Conservation (phyloP, 371 early-diverging fungal species). For the Haplosporangium sp. region DNA sequence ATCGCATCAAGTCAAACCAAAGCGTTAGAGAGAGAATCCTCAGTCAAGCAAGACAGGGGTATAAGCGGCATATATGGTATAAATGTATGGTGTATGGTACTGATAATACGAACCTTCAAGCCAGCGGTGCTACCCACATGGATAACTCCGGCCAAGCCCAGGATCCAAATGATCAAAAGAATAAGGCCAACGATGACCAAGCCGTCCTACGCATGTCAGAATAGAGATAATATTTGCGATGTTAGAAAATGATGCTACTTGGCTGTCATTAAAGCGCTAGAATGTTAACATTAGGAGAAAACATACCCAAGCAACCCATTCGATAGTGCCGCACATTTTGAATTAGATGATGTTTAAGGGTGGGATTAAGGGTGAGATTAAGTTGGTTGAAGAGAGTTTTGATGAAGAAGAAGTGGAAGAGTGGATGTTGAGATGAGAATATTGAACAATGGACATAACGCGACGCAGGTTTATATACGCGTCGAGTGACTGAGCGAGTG, state of each 20-base stretch:
- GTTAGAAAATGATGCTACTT: neutral
- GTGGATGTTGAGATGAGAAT: neutral
- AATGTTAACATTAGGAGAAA: neutral
- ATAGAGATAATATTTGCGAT: neutral
- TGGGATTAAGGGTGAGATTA: too few species aligned
- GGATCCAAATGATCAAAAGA: slow-evolving; percentile 39
- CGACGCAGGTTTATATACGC: slow-evolving; percentile 2
- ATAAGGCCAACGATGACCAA: slow-evolving; percentile 42
- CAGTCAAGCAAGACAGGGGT: too few species aligned
- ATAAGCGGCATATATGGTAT: too few species aligned
- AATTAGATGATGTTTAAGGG: slow-evolving; percentile 1
- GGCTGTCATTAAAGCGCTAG: neutral
- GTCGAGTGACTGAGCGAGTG: neutral
- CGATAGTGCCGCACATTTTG: slow-evolving; percentile 36
- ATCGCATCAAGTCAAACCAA: neutral
- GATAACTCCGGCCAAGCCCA: slow-evolving; percentile 22
- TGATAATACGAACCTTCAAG: slow-evolving; percentile 16
- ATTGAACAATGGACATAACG: too few species aligned
- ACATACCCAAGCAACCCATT: slow-evolving; percentile 39
- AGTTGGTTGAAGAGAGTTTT: neutral
- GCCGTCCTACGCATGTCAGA: slow-evolving; percentile 24
- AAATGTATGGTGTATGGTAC: too few species aligned
- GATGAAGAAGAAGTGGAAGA: neutral
- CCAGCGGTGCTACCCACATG: slow-evolving; percentile 19
- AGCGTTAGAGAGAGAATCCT: neutral